A percentile compares a stretch with the other conserved stretches of the same genome.
Evolutionary conservation across 2,329 filamentous ascomycete species (phyloP).

Genomic region (Polytolypa hystricis): DNA sequence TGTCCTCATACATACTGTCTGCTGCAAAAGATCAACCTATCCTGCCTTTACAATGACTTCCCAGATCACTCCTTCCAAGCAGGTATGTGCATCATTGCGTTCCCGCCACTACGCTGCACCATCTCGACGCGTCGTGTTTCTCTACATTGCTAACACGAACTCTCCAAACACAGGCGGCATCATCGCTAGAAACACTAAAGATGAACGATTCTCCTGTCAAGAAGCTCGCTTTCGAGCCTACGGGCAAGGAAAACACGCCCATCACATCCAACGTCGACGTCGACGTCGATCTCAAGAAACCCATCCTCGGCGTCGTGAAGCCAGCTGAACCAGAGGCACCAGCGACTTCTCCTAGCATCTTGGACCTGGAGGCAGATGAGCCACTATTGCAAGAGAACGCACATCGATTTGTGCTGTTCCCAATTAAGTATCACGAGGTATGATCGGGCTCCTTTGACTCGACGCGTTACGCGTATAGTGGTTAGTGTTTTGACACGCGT

Average conservation of each 20-base stretch:
- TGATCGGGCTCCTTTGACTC: conserved; percentile 40
- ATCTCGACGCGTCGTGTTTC: conserved; percentile 22
- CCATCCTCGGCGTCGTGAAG: conserved; percentile 36
- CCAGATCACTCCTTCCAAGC: conserved; percentile 63
- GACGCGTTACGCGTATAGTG: conserved; percentile 61
- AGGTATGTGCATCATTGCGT: conserved; percentile 44
- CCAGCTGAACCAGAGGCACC: conserved; percentile 25
- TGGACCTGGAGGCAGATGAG: conserved; percentile 66
- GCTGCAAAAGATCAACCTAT: no score
- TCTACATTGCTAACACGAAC: conserved; percentile 28
- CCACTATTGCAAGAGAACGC: conserved; percentile 92
- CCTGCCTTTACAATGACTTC: conserved; percentile 53
- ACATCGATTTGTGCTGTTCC: conserved; percentile 92
- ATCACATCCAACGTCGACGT: conserved; percentile 42
- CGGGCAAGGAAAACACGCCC: conserved; percentile 71
- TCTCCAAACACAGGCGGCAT: conserved; percentile 55
- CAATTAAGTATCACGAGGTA: conserved; percentile 99
- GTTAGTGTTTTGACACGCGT: conserved; percentile 13
- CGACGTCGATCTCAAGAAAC: conserved; percentile 46
- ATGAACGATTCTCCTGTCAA: conserved; percentile 80
- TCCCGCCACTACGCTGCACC: conserved; percentile 15
- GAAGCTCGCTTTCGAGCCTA: conserved; percentile 67
- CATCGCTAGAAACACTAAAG: conserved; percentile 76
- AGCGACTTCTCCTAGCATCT: conserved; percentile 40
- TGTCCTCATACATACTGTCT: no score